Base-by-base conservation (phyloP, 2,329 filamentous ascomycete genomes). In the Clarireedia hainanense region DNA sequence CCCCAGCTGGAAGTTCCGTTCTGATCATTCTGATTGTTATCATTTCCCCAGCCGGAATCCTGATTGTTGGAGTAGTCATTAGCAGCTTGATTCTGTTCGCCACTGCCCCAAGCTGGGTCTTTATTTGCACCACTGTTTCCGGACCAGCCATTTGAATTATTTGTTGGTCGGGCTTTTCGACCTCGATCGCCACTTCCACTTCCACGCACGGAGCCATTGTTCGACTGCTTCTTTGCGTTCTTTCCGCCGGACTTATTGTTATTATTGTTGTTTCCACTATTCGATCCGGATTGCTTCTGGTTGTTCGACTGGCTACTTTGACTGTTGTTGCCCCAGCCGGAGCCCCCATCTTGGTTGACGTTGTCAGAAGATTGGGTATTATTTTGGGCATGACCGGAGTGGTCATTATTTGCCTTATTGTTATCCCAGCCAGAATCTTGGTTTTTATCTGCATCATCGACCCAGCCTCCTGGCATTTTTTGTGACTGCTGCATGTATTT, bases 391-490 rank as follows among this genome's bases (percentile, higher is more conserved):
- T 9, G 30, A 34, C 48, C 50, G 46, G 55, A 58, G 36, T 52
- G 27, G n/a, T 30, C 34, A 34, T 48, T 57, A 14, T 49, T 37
- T 12, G 9, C 9, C 37, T 34, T 14, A 15, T 37, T 27, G 23
- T 15, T 34, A 12, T 12, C 30, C 30, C 30, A 34, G 24, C 42
- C 36, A 14, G 47, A 45, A 9, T 36, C 46, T 50, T 30, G 47
- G 9, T 57, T 42, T 3, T 56, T 52, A 27, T 47, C 52, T 27
- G 23, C n/a, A 27, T 58, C 50, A 42, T 61, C 52, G 9, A 48
- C 23, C 58, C 59, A 61, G 9, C 46, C 30, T 42, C 58, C 58
- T n/a, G 58, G 58, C 52, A 61, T 55, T 24, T 46, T 26, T n/a
- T 36, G 30, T 27, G 14, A 37, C 27, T 53, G 56, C 47, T 39